These are phyloP conservation scores for Apiotrichum mycotoxinovorans DNA, from an alignment of 1,284 basidiomycete genomes.

Conservation along the genomic window DNA sequence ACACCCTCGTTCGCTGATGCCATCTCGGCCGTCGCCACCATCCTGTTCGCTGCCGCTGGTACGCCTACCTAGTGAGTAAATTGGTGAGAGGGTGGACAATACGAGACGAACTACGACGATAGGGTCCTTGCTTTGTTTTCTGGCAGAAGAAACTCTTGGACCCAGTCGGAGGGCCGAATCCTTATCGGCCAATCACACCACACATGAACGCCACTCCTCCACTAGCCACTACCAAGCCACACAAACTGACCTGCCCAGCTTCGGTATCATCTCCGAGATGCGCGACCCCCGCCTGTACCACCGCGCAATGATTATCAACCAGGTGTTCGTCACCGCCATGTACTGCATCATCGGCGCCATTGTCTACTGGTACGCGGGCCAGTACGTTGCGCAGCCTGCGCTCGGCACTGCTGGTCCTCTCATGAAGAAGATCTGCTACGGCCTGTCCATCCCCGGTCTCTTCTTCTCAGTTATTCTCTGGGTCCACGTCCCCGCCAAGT, in stretches of 20 bases:
- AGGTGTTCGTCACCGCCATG: conserved; percentile 37
- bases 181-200: not conserved
- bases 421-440: conserved; percentile 49
- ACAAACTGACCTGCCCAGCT: not conserved
- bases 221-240: not conserved
- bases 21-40: conserved; percentile 42
- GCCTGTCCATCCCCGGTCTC: conserved; percentile 44
- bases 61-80: conserved; percentile 16
- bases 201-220: not conserved
- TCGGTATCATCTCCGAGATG: conserved; percentile 34
- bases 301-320: conserved; percentile 31
- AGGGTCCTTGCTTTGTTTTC: too few species aligned
- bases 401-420: conserved; percentile 44
- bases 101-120: too few species aligned
- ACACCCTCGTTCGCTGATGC: conserved; percentile 38
- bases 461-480: conserved; percentile 23
- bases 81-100: not conserved
- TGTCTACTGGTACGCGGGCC: conserved; percentile 36
- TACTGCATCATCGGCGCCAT: conserved; percentile 35
- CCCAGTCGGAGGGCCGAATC: too few species aligned
- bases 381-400: conserved; percentile 45
- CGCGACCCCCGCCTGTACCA: conserved; percentile 30
- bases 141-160: too few species aligned
- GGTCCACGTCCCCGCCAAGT: conserved; percentile 34
- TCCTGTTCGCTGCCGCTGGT: conserved; percentile 42